Evolutionary conservation across 495 filamentous ascomycete genomes (phyloP).

Genomic region (Physcia stellaris): DNA sequence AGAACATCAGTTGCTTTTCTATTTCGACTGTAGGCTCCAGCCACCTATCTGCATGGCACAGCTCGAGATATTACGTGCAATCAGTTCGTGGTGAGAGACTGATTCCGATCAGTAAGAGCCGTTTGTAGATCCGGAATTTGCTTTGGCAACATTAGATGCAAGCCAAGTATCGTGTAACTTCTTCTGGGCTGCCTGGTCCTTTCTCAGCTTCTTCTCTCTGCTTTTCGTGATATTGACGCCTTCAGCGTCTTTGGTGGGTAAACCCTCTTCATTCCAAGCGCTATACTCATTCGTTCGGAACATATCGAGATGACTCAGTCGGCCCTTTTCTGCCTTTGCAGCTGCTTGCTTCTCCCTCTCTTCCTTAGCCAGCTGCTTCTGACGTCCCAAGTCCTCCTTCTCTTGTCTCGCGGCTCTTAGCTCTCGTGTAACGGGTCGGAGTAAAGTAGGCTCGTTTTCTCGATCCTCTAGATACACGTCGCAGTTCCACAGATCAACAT

Average conservation of each 20-base stretch:
- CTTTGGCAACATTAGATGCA: constrained; percentile 11
- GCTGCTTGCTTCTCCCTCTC: constrained; percentile 41
- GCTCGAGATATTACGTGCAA: no score
- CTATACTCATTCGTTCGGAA: constrained; percentile 62
- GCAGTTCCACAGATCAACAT: constrained; percentile 62
- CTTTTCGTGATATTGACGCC: constrained; percentile 77
- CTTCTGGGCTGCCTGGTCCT: constrained; percentile 88
- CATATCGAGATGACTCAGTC: constrained; percentile 52
- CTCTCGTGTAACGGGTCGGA: constrained; percentile 66
- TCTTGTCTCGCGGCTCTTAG: constrained; percentile 61
- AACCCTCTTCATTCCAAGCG: constrained; percentile 75
- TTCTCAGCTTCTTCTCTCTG: constrained; percentile 67
- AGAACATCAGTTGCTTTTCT: no score
- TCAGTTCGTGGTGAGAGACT: no score
- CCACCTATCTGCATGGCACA: no score
- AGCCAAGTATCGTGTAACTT: constrained; percentile 64
- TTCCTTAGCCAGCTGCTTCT: constrained; percentile 46
- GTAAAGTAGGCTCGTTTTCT: constrained; percentile 54
- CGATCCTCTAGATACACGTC: constrained; percentile 85
- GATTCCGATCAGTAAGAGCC: no score
- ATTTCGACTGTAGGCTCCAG: no score
- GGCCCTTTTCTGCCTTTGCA: constrained; percentile 56
- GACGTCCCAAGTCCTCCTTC: constrained; percentile 40
- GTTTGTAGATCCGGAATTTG: no score
- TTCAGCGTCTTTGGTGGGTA: constrained; percentile 62